Conservation (phyloP, 352 stramenopile genomes). For the Phytophthora pinifolia region DNA sequence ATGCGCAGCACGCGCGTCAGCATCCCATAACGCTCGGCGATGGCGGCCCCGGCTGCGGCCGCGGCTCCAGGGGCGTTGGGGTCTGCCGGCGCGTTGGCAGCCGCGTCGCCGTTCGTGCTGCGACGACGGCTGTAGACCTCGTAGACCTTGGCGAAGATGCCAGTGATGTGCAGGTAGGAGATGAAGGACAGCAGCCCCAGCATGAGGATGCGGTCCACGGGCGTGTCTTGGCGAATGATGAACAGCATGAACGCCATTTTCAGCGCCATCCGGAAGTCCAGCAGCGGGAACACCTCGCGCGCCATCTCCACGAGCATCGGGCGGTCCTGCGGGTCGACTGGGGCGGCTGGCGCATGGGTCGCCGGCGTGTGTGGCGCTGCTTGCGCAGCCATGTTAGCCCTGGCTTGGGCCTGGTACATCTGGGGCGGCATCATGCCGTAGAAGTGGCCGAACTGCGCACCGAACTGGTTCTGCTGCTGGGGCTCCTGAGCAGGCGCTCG, state of each 20-base stretch:
- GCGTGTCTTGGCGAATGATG: constrained; percentile 86
- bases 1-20: constrained; percentile 66
- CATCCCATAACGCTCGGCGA: constrained; percentile 28
- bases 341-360: constrained; percentile 9
- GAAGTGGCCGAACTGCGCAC: constrained; percentile 34
- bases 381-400: constrained; percentile 12
- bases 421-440: constrained; percentile 36
- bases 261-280: constrained; percentile 75
- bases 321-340: constrained; percentile 15
- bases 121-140: constrained; percentile 58
- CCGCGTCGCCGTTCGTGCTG: constrained; percentile 22
- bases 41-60: constrained; percentile 15
- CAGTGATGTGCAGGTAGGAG: constrained; percentile 82
- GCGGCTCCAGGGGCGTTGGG: constrained; percentile 25
- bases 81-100: constrained; percentile 16
- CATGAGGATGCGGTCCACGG: constrained; percentile 71
- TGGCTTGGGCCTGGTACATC: constrained; percentile 25
- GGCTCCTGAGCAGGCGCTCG: background rate
- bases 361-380: background rate
- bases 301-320: constrained; percentile 47
- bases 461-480: constrained; percentile 23
- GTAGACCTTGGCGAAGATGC: constrained; percentile 83
- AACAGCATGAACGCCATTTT: constrained; percentile 91
- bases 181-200: constrained; percentile 72
- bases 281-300: constrained; percentile 56